Evolutionary conservation across 257 asterid species (phyloP).

Genomic region (Buddleja alternifolia): DNA sequence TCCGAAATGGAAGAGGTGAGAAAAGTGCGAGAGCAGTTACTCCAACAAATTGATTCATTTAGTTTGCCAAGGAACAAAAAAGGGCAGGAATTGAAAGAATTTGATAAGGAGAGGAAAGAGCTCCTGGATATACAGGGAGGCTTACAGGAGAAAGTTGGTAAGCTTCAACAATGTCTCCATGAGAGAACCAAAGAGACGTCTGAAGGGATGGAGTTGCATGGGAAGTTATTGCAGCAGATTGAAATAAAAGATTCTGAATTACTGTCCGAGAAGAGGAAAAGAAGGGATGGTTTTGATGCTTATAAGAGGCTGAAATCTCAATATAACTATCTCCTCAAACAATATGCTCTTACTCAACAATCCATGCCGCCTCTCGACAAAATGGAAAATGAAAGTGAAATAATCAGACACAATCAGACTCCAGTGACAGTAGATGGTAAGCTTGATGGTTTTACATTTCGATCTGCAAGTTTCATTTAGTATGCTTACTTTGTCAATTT

Average conservation of each 20-base stretch:
- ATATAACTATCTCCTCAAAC: conserved; percentile 55
- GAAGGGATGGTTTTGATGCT: conserved; percentile 33
- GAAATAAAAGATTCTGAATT: conserved; percentile 69
- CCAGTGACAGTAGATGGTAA: conserved; percentile 50
- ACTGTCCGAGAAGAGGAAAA: conserved; percentile 59
- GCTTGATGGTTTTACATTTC: conserved; percentile 24
- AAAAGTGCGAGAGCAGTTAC: conserved; percentile 50
- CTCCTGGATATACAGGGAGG: conserved; percentile 54
- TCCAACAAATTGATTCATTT: conserved; percentile 43
- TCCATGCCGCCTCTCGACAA: conserved; percentile 40
- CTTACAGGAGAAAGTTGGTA: conserved; percentile 50
- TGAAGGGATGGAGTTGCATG: conserved; percentile 71
- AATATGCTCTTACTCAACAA: conserved; percentile 52
- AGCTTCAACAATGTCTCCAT: conserved; percentile 49
- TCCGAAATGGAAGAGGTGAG: conserved; percentile 52
- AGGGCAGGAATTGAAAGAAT: conserved; percentile 54
- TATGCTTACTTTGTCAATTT: conserved; percentile 10
- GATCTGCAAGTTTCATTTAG: conserved; percentile 22
- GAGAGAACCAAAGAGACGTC: conserved; percentile 55
- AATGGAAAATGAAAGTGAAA: conserved; percentile 49
- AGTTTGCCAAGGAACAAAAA: conserved; percentile 48
- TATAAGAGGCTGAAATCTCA: conserved; percentile 75
- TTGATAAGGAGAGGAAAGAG: conserved; percentile 58
- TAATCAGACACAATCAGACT: conserved; percentile 42
- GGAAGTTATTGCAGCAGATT: conserved; percentile 66